phyloP scores from a whole-genome alignment of 225 moss, liverwort and hornwort species.

The Marchantia polymorpha region DNA sequence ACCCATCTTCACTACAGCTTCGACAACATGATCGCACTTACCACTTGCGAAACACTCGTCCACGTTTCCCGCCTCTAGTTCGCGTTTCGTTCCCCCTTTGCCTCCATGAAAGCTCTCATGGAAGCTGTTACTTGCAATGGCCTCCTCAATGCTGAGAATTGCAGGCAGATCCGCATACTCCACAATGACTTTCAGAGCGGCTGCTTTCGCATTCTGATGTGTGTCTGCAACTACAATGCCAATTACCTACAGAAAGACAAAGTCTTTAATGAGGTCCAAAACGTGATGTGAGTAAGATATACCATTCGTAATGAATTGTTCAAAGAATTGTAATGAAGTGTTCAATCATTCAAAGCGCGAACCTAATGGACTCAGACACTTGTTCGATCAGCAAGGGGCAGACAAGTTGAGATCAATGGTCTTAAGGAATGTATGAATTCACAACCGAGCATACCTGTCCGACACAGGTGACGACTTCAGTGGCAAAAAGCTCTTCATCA shows the following conservation, averaged over 20 bases:
- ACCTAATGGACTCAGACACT: too few relatives aligned
- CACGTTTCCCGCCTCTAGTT: constrained; percentile 63
- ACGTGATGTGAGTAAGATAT: not conserved
- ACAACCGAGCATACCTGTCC: constrained; percentile 50
- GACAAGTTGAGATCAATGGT: not conserved
- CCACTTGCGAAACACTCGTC: constrained; percentile 55
- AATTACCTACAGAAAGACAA: constrained; percentile 40
- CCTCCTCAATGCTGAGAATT: constrained; percentile 64
- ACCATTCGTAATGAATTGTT: not conserved
- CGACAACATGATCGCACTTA: constrained; percentile 50
- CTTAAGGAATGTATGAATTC: not conserved
- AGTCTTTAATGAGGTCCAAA: not conserved
- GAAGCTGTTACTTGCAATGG: constrained; percentile 55
- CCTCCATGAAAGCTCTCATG: constrained; percentile 46
- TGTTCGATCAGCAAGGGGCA: not conserved
- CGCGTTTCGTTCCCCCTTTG: constrained; percentile 50
- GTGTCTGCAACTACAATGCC: constrained; percentile 88
- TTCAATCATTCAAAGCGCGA: too few relatives aligned
- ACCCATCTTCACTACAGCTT: constrained; percentile 85
- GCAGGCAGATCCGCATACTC: constrained; percentile 74
- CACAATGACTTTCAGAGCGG: constrained; percentile 70
- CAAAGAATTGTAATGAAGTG: too few relatives aligned
- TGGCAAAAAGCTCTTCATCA: constrained; percentile 87
- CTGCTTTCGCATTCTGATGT: constrained; percentile 78
- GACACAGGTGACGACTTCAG: constrained; percentile 69